Evolutionary conservation across 768 basidiomycete genomes (phyloP), one percentile per base, ranked within the genome.

Genomic region (Tricholoma hemisulphureum): DNA sequence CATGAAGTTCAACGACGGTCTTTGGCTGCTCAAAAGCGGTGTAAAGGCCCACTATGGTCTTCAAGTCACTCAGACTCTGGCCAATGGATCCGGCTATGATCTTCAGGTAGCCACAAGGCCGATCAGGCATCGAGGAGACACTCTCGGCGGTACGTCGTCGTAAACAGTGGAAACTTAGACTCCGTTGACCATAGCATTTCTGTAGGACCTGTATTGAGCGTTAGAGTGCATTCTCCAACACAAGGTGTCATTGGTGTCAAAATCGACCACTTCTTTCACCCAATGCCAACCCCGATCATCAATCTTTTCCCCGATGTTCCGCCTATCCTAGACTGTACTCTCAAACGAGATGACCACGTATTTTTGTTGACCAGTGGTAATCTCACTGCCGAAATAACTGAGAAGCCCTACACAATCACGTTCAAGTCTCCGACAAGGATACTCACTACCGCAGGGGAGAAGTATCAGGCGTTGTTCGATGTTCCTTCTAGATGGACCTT

Each of bases 1-100:
- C 53, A 89, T 88, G 86, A 85, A 82, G 65, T 86, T 87, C 75
- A 87, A 83, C 76, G 87, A 89, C 72, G 86, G 87, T 20, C 85
- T 88, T 65, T 89, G 85, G 86, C 77, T 87, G 21, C 70, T 84
- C 61, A 84, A 84, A 63, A 74, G 80, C 59, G 87, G 84, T 37
- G 80, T 85, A 56, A 84, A 82, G 63, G 77, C 84, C 11, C 78
- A 77, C 58, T 84, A 83, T 57, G 87, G 82, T 28, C 74, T 88
- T 41, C 83, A 88, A 62, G 85, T 86, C 34, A 81, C 81, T 31
- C 79, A 83, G 51, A 69, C 77, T 20, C 70, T 72, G 37, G 68
- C 71, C 11, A 78, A 79, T 46, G 71, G 72, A 13, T 73, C 78
- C 29, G 81, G 78, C 0, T 80, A 85, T 61, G 77, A 83, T 59